Conservation (phyloP, 139 green algal genomes). For the Mesotaenium endlicherianum region DNA sequence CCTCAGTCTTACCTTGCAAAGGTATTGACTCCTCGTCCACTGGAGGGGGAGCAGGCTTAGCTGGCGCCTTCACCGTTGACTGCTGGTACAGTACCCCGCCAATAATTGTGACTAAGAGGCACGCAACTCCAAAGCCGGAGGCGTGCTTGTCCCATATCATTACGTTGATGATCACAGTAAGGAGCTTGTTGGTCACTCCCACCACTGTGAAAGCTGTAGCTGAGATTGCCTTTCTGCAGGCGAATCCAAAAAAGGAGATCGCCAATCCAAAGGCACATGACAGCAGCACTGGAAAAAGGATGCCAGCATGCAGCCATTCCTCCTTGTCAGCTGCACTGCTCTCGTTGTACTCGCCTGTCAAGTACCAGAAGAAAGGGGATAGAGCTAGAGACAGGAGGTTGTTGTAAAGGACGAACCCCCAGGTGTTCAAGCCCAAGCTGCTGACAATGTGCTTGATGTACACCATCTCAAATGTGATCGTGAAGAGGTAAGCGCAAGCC, state of each 20-base stretch:
- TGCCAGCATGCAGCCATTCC: not conserved
- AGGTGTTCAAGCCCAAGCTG: constrained; percentile 40
- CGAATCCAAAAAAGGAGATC: constrained; percentile 70
- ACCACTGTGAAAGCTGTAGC: constrained; percentile 81
- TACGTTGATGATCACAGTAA: constrained; percentile 68
- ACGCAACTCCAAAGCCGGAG: constrained; percentile 45
- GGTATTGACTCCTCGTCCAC: constrained; percentile 26
- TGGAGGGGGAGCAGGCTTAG: not conserved
- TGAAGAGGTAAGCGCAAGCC: constrained; percentile 54
- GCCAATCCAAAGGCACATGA: constrained; percentile 71
- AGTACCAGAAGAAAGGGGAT: constrained; percentile 36
- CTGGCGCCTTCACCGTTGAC: constrained; percentile 2
- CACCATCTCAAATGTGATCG: constrained; percentile 51
- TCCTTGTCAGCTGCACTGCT: not conserved
- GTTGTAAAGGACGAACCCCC: constrained; percentile 54
- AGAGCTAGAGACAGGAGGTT: constrained; percentile 46
- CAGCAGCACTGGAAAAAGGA: constrained; percentile 53
- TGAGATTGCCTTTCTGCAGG: constrained; percentile 64
- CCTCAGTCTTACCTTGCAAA: too few species aligned
- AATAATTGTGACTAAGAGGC: constrained; percentile 56
- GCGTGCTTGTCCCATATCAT: constrained; percentile 74
- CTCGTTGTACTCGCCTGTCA: constrained; percentile 30
- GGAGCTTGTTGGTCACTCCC: constrained; percentile 83
- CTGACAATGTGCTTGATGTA: constrained; percentile 56
- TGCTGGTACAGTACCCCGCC: constrained; percentile 50